Evolutionary conservation across 2,329 filamentous ascomycete genomes (phyloP).

Genomic region (Ophiostoma montium): DNA sequence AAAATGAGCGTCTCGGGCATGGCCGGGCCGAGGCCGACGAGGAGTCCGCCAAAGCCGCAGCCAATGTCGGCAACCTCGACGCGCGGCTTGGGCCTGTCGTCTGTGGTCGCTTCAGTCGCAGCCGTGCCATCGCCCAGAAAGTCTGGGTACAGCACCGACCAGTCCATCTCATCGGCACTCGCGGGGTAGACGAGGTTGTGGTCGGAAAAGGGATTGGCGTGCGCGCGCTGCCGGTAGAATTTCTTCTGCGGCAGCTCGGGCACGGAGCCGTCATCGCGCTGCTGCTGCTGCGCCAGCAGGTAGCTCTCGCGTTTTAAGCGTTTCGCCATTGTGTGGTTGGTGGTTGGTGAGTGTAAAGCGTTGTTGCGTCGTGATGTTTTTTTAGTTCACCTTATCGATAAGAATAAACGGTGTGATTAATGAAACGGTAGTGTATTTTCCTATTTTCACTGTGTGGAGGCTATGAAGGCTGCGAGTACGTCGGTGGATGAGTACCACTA

Average conservation of each 20-base stretch:
- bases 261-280: constrained; percentile 29
- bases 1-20: constrained; percentile 73
- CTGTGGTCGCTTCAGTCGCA: constrained; percentile 13
- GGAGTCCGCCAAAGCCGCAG: constrained; percentile 85
- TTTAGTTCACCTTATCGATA: constrained; percentile 8
- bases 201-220: constrained; percentile 97
- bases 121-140: constrained; percentile 46
- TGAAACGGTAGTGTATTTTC: background rate
- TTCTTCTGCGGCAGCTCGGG: constrained; percentile 75
- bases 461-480: background rate
- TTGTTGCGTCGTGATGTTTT: constrained; percentile 1
- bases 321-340: constrained; percentile 25
- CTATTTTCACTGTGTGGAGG: background rate
- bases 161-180: constrained; percentile 76
- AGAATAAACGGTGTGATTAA: background rate
- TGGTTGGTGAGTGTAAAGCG: background rate
- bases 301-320: constrained; percentile 53
- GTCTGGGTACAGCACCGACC: constrained; percentile 70
- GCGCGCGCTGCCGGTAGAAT: constrained; percentile 90
- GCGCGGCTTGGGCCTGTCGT: background rate
- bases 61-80: constrained; percentile 94
- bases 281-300: constrained; percentile 32
- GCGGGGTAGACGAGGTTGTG: constrained; percentile 74
- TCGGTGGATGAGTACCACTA: too few relatives aligned
- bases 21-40: constrained; percentile 70